Percentiles rank a stretch among this genome's conserved stretches.
Conservation (phyloP, 768 basidiomycete genomes). For the Tylopilus sp. region DNA sequence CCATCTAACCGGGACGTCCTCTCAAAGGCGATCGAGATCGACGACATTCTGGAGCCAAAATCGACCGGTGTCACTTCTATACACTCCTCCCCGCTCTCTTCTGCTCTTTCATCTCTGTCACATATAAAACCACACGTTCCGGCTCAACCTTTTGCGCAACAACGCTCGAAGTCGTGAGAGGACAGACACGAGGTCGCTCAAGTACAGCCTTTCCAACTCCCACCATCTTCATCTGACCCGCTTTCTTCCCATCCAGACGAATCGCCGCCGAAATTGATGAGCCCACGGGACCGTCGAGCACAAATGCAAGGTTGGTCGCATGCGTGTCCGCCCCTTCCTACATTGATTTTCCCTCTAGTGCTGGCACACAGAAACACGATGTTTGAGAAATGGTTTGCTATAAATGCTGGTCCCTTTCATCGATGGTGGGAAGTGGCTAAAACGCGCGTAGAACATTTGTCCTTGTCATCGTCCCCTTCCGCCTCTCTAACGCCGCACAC, state of each 20-base stretch:
- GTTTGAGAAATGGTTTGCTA: slow-evolving; percentile 80
- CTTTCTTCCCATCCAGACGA: not conserved
- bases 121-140: not conserved
- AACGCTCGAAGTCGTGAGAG: not conserved
- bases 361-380: slow-evolving; percentile 26
- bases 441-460: slow-evolving; percentile 59
- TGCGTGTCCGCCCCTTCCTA: no score
- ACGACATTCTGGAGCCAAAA: slow-evolving; percentile 8
- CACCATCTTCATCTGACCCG: not conserved
- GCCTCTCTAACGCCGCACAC: slow-evolving; percentile 50
- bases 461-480: slow-evolving; percentile 41
- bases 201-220: not conserved
- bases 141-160: not conserved
- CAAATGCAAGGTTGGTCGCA: slow-evolving; percentile 25
- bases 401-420: slow-evolving; percentile 47
- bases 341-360: slow-evolving; percentile 19
- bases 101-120: slow-evolving; percentile 7
- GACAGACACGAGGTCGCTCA: not conserved
- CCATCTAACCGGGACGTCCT: not conserved
- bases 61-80: slow-evolving; percentile 14
- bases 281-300: slow-evolving; percentile 30
- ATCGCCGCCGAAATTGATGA: slow-evolving; percentile 29
- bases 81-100: slow-evolving; percentile 12
- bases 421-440: not conserved
- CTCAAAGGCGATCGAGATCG: slow-evolving; percentile 13